Conservation (phyloP, 164 flowering plant species). For the Taxillus chinensis region DNA sequence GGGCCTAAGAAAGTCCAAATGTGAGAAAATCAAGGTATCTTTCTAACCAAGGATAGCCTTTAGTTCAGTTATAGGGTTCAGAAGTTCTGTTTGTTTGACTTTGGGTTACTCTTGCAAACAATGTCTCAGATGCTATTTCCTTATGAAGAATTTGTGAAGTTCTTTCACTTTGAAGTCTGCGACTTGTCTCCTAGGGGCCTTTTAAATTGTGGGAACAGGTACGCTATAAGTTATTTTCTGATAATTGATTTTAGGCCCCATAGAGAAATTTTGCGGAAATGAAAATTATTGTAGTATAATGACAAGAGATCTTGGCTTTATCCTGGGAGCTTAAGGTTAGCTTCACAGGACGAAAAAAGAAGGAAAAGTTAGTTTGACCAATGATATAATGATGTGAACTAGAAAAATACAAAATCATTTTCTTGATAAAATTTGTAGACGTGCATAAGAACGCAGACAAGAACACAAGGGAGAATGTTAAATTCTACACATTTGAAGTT, state of each 20-base stretch:
- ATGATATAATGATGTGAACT: too few relatives aligned
- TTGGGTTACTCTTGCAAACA: not conserved
- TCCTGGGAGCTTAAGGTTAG: too few relatives aligned
- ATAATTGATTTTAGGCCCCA: not conserved
- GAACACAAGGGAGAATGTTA: too few relatives aligned
- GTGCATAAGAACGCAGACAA: too few relatives aligned
- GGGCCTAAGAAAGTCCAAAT: constrained; percentile 45
- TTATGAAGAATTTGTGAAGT: constrained; percentile 67
- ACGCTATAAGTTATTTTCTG: not conserved
- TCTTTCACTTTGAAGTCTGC: constrained; percentile 42
- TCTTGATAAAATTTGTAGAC: too few relatives aligned
- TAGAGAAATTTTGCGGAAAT: too few relatives aligned
- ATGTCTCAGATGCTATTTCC: constrained; percentile 64
- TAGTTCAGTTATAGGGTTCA: not conserved
- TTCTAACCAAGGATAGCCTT: not conserved
- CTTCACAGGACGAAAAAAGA: too few relatives aligned
- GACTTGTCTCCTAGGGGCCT: constrained; percentile 73
- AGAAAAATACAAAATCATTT: too few relatives aligned
- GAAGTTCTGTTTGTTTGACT: not conserved
- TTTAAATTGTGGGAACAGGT: constrained; percentile 90
- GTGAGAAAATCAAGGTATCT: constrained; percentile 47
- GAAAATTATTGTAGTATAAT: too few relatives aligned
- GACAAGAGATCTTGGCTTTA: too few relatives aligned
- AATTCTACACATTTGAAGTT: too few relatives aligned
- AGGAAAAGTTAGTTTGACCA: too few relatives aligned